Conservation (phyloP, 1,284 basidiomycete genomes). For the Singerocomus inundabilis region DNA sequence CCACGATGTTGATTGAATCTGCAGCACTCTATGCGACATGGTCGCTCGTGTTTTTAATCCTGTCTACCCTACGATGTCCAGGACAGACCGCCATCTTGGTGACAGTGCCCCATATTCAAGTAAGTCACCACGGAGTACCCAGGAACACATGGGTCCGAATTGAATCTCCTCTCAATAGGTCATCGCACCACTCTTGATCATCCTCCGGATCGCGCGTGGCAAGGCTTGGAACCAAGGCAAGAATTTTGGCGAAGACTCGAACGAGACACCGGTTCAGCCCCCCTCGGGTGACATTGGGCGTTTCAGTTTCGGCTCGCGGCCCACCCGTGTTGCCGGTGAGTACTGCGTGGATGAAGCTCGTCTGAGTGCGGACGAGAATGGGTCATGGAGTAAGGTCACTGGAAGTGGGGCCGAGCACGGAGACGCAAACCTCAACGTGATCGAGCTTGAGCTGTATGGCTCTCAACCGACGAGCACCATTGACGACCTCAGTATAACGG, state of each 20-base stretch:
- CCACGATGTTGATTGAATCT: slow-evolving; percentile 28
- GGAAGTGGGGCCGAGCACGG: background rate
- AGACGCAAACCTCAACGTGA: background rate
- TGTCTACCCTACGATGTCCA: slow-evolving; percentile 21
- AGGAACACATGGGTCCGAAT: background rate
- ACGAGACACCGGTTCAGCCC: background rate
- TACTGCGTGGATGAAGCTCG: background rate
- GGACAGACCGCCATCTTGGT: slow-evolving; percentile 29
- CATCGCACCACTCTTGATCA: slow-evolving; percentile 29
- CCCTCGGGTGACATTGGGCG: background rate
- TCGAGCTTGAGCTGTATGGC: slow-evolving; percentile 16
- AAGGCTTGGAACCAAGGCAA: slow-evolving; percentile 16
- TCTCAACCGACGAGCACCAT: slow-evolving; percentile 5
- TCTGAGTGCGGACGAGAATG: background rate
- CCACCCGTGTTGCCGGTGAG: background rate
- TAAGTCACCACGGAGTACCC: slow-evolving; percentile 5
- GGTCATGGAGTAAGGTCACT: slow-evolving; percentile 15
- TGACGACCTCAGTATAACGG: slow-evolving; percentile 4
- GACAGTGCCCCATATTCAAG: slow-evolving; percentile 32
- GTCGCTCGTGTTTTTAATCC: slow-evolving; percentile 28
- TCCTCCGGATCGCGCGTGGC: slow-evolving; percentile 26
- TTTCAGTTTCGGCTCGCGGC: slow-evolving; percentile 12
- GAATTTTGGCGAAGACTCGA: background rate
- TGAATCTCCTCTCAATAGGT: slow-evolving; percentile 12
- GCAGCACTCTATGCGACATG: slow-evolving; percentile 30